These are phyloP conservation scores for Aspergillus floridensis DNA, from an alignment of 2,329 filamentous ascomycete genomes.

Conservation along the genomic window DNA sequence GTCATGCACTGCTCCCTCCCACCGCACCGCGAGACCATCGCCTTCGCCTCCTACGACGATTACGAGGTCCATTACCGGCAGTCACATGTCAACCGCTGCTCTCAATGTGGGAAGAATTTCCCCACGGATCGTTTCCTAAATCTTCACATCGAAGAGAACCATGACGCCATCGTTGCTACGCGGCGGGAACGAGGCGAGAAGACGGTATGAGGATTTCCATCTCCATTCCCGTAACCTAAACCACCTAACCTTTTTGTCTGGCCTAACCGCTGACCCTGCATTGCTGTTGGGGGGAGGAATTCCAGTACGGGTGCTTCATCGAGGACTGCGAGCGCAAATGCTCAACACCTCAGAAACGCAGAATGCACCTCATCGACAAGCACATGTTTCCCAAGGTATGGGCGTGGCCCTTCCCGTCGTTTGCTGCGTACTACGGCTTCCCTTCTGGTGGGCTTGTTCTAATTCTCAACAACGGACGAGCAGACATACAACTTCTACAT, in stretches of 20 bases:
- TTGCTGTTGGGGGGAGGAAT: not conserved
- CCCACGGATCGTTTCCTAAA: conserved; percentile 76
- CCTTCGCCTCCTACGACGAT: conserved; percentile 71
- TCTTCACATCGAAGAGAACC: conserved; percentile 86
- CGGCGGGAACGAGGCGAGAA: conserved; percentile 78
- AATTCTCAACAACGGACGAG: not conserved
- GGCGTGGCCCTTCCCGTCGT: too few relatives aligned
- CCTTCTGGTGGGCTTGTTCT: not conserved
- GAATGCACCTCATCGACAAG: conserved; percentile 89
- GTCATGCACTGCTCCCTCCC: conserved; percentile 79
- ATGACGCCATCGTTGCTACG: conserved; percentile 75
- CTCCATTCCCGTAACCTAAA: conserved; percentile 13
- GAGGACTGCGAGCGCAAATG: conserved; percentile 84
- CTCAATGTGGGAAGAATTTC: conserved; percentile 82
- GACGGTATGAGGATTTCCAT: conserved; percentile 58
- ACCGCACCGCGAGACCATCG: conserved; percentile 68
- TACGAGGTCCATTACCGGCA: conserved; percentile 86
- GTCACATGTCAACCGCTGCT: conserved; percentile 78
- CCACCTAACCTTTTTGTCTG: not conserved
- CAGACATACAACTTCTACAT: conserved; percentile 82
- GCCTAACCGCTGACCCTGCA: not conserved
- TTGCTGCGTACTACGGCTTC: too few relatives aligned
- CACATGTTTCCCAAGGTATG: conserved; percentile 75
- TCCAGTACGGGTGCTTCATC: conserved; percentile 85
- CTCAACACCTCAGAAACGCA: conserved; percentile 75